phyloP scores from a whole-genome alignment of 345 rosid species.

The Gynandropsis gynandra region DNA sequence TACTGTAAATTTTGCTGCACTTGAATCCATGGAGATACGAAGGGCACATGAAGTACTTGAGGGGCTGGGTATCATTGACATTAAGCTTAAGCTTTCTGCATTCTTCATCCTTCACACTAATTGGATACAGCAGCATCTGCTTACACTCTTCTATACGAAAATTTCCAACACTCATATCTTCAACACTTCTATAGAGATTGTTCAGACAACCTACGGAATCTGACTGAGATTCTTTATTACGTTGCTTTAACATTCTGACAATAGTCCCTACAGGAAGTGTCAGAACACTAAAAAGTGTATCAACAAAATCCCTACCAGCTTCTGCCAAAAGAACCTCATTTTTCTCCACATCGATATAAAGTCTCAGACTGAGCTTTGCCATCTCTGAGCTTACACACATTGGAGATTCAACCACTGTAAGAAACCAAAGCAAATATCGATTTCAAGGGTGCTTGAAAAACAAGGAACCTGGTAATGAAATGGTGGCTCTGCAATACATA shows the following conservation, averaged over 20 bases:
- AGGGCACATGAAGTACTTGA: constrained; percentile 6
- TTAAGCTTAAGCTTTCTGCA: constrained; percentile 10
- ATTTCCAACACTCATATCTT: not conserved
- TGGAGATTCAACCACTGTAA: not conserved
- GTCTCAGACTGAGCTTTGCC: constrained; percentile 6
- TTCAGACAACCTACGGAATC: constrained; percentile 8
- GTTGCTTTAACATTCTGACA: constrained; percentile 9
- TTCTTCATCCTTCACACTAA: constrained; percentile 1
- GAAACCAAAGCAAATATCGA: too few species aligned
- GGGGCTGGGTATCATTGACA: not conserved
- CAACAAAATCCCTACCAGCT: constrained; percentile 14
- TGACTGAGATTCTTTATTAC: constrained; percentile 2
- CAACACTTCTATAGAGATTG: constrained; percentile 19
- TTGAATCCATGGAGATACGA: fast-evolving
- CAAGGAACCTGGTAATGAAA: too few species aligned
- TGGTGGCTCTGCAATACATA: too few species aligned
- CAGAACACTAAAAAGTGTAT: constrained; percentile 15
- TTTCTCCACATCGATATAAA: constrained; percentile 10
- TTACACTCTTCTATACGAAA: constrained; percentile 12
- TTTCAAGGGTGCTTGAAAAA: too few species aligned
- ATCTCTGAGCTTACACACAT: not conserved
- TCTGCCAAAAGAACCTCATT: constrained; percentile 16
- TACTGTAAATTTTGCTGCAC: not conserved
- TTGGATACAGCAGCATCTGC: constrained; percentile 14
- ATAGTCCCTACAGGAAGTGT: constrained; percentile 15